Percentiles rank a stretch among this genome's conserved stretches.
These are phyloP conservation scores for Entamoeba dispar DNA, from an alignment of 208 protist genomes.

Conservation along the genomic window DNA sequence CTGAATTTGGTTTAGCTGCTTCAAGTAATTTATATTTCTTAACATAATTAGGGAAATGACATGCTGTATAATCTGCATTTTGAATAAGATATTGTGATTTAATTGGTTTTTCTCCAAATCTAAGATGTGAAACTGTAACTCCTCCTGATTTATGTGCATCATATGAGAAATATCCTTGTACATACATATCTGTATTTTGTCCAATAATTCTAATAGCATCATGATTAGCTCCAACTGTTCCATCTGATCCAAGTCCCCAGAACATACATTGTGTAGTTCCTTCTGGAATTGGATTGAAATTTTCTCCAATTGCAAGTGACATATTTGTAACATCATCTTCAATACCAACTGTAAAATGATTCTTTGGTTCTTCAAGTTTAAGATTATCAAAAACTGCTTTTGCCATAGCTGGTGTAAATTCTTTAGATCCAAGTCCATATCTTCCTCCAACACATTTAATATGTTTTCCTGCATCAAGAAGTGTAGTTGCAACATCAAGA, in stretches of 20 bases:
- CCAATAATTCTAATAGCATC: slow-evolving; percentile 48
- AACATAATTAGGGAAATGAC: slow-evolving; percentile 39
- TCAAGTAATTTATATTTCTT: slow-evolving; percentile 36
- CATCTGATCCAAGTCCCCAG: slow-evolving; percentile 46
- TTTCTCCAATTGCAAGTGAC: slow-evolving; percentile 23
- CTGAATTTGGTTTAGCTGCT: slow-evolving; percentile 22
- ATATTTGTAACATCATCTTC: slow-evolving; percentile 44
- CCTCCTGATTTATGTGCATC: slow-evolving; percentile 45
- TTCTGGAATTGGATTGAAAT: slow-evolving; percentile 25
- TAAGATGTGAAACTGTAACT: slow-evolving; percentile 44
- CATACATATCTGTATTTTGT: slow-evolving; percentile 32
- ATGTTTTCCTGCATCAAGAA: background rate
- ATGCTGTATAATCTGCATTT: slow-evolving; percentile 43
- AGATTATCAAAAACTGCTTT: slow-evolving; percentile 48
- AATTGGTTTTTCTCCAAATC: slow-evolving; percentile 45
- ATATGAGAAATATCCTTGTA: slow-evolving; percentile 50
- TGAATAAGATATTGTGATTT: slow-evolving; percentile 38
- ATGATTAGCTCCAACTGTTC: slow-evolving; percentile 53
- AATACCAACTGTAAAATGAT: slow-evolving; percentile 48
- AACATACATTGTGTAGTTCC: slow-evolving; percentile 42
- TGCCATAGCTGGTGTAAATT: slow-evolving; percentile 42
- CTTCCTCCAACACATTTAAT: slow-evolving; percentile 36
- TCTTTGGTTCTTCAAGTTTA: slow-evolving; percentile 16
- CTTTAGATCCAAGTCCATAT: slow-evolving; percentile 46
- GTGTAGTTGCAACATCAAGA: slow-evolving; percentile 39